Conservation (phyloP, 208 protist genomes). For the Crithidia thermophila region DNA sequence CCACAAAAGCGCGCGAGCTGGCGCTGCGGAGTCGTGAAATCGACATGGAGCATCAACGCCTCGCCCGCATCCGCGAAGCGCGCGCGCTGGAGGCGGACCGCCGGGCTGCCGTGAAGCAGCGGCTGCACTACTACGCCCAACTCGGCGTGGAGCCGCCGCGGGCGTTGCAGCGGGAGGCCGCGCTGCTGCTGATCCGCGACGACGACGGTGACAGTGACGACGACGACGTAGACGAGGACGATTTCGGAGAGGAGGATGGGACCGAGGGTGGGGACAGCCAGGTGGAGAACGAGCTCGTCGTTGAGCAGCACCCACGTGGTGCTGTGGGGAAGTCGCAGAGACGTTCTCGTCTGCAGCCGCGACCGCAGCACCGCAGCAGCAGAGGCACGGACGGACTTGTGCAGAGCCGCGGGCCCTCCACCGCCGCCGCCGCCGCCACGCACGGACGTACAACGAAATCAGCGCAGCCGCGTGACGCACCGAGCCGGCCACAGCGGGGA, state of each 20-base stretch:
- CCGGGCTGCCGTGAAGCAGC: conserved; percentile 40
- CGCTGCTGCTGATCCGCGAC: conserved; percentile 3
- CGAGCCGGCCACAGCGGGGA: no score
- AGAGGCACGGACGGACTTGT: conserved; percentile 12
- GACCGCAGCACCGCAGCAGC: not conserved
- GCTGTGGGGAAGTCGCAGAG: no score
- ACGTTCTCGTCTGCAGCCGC: no score
- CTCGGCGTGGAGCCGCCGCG: conserved; percentile 33
- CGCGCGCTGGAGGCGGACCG: conserved; percentile 49
- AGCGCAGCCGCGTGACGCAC: not conserved
- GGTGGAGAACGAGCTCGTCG: not conserved
- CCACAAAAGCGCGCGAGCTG: conserved; percentile 47
- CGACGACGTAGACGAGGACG: not conserved
- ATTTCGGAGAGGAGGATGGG: not conserved
- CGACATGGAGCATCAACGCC: conserved; percentile 53
- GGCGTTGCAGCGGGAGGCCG: conserved; percentile 31
- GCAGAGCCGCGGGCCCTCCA: conserved; percentile 15
- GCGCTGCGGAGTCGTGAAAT: conserved; percentile 54
- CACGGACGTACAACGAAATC: not conserved
- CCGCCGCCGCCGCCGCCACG: not conserved
- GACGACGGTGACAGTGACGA: not conserved
- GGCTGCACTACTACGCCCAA: conserved; percentile 43
- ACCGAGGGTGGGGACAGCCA: not conserved
- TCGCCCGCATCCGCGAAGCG: conserved; percentile 45
- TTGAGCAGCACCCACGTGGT: no score